Base-by-base conservation (phyloP, 257 asterid species). In the Knoxia roxburghii region DNA sequence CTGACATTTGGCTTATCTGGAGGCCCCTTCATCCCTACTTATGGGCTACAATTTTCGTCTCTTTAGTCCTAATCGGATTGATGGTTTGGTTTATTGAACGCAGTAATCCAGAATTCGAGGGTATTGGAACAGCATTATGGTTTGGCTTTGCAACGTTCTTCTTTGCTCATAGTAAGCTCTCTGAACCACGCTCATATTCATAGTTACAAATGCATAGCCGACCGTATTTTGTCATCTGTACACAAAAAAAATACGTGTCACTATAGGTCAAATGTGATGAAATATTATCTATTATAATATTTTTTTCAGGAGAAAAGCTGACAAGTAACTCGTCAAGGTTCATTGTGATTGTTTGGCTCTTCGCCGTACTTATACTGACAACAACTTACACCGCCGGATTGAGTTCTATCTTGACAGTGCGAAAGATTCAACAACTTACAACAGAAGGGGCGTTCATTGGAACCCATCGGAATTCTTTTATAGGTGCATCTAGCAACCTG, bases 61-160 rank as follows among this genome's bases (percentile, higher is more conserved):
- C 65, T 67, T 65, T 77, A 64, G 20, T 79, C 39, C 20, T 67
- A 27, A 68, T 61, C n/a, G 89, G 86, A 3, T 62, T 74, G 39
- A 65, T 73, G 30, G 80, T 84, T 56, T 77, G 89, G 86, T 55
- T 77, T 29, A 71, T 79, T 33, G 89, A 84, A 57, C 89, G 65
- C 11, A 62, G 15, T 4, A 83, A 81, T 67, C 68, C 55, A 41
- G 86, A 76, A 53, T 84, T 81, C 58, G 80, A 72, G 73, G 89
- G 86, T 39, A 39, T 84, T 17, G 81, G 84, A 55, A 75, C 79
- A 2, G 45, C 73, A 17, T 23, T 84, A 48, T 79, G 76, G 77
- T 84, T 81, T 48, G 63, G 79, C n/a, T 67, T 65, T 48, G 73
- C 77, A 56, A 69, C 81, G 8, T 72, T 79, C 39, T 75, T 75